These are phyloP conservation scores for Aleurites moluccanus DNA, from an alignment of 441 rosid species.

Conservation along the genomic window DNA sequence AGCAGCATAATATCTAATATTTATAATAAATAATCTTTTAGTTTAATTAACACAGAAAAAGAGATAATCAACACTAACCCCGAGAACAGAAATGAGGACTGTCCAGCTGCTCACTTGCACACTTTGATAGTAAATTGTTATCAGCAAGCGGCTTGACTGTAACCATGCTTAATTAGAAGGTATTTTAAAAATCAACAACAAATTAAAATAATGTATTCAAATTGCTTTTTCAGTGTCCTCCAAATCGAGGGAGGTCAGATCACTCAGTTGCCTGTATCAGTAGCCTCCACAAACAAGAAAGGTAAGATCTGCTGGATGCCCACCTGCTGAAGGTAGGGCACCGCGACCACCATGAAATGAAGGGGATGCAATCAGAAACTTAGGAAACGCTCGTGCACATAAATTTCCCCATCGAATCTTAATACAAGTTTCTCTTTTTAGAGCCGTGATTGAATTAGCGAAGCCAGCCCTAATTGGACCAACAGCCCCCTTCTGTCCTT, in stretches of 20 bases:
- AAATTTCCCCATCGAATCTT: constrained; percentile 15
- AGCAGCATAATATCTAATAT: not conserved
- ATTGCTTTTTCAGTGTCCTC: constrained; percentile 13
- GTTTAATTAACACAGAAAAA: not conserved
- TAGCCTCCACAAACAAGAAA: constrained; percentile 47
- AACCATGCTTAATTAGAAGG: constrained; percentile 33
- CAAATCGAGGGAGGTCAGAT: constrained; percentile 5
- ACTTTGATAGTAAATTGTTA: constrained; percentile 15
- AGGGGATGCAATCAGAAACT: constrained; percentile 41
- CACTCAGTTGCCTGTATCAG: constrained; percentile 17
- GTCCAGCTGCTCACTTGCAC: constrained; percentile 27
- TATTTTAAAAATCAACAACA: constrained; percentile 7
- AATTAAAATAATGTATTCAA: constrained; percentile 17
- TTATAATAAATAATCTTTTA: not conserved
- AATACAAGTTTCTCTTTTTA: constrained; percentile 5
- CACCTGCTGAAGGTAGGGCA: constrained; percentile 52
- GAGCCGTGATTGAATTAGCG: constrained; percentile 22
- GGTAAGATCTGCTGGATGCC: constrained; percentile 54
- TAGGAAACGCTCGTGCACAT: constrained; percentile 10
- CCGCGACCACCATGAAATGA: constrained; percentile 51
- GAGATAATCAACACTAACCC: constrained; percentile 28
- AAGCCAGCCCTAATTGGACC: constrained; percentile 25
- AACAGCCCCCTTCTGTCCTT: not conserved
- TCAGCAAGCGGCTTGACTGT: constrained; percentile 29
- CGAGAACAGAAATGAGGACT: constrained; percentile 24